These are phyloP conservation scores for Atkinsonella hypoxylon DNA, from an alignment of 2,329 filamentous ascomycete genomes.

Conservation along the genomic window DNA sequence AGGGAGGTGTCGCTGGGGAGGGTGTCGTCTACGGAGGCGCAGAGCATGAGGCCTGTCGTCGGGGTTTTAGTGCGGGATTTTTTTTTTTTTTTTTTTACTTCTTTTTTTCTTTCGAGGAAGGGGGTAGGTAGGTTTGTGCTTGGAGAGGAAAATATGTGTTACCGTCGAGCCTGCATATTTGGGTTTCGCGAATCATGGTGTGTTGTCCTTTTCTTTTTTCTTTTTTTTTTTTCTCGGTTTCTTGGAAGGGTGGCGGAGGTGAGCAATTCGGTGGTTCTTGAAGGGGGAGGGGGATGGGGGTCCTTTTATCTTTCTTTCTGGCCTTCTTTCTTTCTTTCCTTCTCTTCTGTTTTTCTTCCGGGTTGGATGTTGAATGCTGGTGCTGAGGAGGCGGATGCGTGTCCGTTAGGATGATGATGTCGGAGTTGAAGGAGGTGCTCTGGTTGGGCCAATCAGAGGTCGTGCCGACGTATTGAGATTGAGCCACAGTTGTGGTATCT, in stretches of 20 bases:
- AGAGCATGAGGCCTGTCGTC: conserved; percentile 72
- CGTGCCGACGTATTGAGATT: neutral
- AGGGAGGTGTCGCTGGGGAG: conserved; percentile 49
- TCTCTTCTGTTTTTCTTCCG: no score
- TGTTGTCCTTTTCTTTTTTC: neutral
- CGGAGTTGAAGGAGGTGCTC: conserved; percentile 4
- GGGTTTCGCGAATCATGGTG: conserved; percentile 77
- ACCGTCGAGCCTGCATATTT: conserved; percentile 92
- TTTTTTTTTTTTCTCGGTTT: no score
- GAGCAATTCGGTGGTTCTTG: neutral
- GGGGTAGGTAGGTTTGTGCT: neutral
- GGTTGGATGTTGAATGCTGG: neutral
- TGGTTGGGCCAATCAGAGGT: conserved; percentile 11
- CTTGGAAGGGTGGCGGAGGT: neutral
- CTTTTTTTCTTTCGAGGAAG: neutral
- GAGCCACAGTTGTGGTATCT: neutral
- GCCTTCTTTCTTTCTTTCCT: no score
- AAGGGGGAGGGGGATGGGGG: neutral
- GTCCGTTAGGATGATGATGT: neutral
- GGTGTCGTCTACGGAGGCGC: conserved; percentile 79
- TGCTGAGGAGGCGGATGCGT: neutral
- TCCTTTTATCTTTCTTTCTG: no score
- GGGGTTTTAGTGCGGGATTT: conserved; percentile 9
- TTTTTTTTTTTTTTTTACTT: neutral
- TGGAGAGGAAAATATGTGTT: conserved; percentile 6